Evolutionary conservation across 208 protist genomes (phyloP).

Genomic region (Trichomonas gallinae): DNA sequence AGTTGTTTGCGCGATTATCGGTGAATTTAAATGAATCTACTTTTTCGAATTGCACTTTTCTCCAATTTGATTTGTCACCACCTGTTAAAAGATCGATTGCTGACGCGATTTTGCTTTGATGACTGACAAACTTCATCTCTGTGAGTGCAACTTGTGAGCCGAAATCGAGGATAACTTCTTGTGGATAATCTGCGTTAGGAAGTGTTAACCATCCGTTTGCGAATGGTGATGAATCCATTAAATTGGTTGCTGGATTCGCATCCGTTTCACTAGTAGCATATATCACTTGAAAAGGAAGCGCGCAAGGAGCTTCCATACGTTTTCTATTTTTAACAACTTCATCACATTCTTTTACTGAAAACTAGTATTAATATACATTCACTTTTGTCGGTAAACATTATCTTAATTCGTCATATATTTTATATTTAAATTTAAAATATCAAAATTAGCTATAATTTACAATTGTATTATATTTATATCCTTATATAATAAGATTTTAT

Average conservation of each 20-base stretch:
- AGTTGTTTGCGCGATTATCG: not conserved
- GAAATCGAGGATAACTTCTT: constrained; percentile 3
- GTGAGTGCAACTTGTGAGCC: not conserved
- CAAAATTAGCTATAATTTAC: too few relatives aligned
- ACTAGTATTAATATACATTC: too few relatives aligned
- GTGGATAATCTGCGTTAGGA: not conserved
- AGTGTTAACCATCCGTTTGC: not conserved
- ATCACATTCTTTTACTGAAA: not conserved
- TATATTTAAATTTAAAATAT: too few relatives aligned
- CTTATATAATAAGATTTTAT: too few relatives aligned
- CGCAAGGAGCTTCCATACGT: not conserved
- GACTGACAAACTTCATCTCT: not conserved
- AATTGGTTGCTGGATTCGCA: not conserved
- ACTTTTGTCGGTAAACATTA: too few relatives aligned
- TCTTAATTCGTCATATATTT: too few relatives aligned
- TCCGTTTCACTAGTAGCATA: not conserved
- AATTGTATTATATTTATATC: too few relatives aligned
- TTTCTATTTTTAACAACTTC: not conserved
- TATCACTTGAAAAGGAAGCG: not conserved
- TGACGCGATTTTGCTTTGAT: constrained; percentile 17
- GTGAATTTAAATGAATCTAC: constrained; percentile 5
- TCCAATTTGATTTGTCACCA: not conserved
- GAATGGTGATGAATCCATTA: not conserved
- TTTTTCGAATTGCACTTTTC: not conserved
- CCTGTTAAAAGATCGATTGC: not conserved